Conservation (phyloP, 2,329 filamentous ascomycete genomes). For the Hypoxylon sp. region DNA sequence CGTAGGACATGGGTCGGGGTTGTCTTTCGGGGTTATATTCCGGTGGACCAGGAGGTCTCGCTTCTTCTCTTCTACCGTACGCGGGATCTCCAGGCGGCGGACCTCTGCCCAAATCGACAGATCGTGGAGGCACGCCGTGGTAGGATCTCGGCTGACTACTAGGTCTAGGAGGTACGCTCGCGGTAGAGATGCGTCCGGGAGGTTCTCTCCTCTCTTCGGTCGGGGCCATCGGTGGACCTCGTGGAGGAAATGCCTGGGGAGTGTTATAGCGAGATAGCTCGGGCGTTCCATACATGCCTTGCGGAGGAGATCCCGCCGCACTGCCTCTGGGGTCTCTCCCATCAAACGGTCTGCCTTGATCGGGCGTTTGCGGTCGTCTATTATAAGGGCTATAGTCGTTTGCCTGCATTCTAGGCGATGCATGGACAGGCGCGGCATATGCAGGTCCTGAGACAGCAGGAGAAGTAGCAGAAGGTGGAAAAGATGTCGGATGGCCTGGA, state of each 20-base stretch:
- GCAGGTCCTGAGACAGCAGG: constrained; percentile 57
- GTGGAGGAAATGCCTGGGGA: constrained; percentile 66
- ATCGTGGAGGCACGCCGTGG: constrained; percentile 58
- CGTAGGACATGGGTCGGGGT: constrained; percentile 60
- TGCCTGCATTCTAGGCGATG: constrained; percentile 67
- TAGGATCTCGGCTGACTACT: constrained; percentile 66
- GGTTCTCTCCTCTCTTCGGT: constrained; percentile 61
- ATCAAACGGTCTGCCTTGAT: constrained; percentile 70
- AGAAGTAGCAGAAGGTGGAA: constrained; percentile 55
- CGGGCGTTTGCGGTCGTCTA: constrained; percentile 79
- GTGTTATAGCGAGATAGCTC: constrained; percentile 70
- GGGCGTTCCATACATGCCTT: constrained; percentile 65
- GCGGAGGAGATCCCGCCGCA: constrained; percentile 60
- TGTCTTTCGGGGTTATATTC: constrained; percentile 68
- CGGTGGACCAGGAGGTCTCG: constrained; percentile 51
- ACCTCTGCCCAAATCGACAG: constrained; percentile 60
- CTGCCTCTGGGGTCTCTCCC: constrained; percentile 56
- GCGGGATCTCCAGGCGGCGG: constrained; percentile 54
- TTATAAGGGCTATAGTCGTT: constrained; percentile 67
- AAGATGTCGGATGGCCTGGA: constrained; percentile 57
- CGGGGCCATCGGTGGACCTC: constrained; percentile 60
- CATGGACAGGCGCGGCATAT: constrained; percentile 63
- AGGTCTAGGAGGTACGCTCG: constrained; percentile 59
- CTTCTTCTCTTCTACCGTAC: constrained; percentile 64
- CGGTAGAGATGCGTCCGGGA: constrained; percentile 49